Base-by-base conservation (phyloP, 1,284 basidiomycete species). In the Ceratobasidium sp. region DNA sequence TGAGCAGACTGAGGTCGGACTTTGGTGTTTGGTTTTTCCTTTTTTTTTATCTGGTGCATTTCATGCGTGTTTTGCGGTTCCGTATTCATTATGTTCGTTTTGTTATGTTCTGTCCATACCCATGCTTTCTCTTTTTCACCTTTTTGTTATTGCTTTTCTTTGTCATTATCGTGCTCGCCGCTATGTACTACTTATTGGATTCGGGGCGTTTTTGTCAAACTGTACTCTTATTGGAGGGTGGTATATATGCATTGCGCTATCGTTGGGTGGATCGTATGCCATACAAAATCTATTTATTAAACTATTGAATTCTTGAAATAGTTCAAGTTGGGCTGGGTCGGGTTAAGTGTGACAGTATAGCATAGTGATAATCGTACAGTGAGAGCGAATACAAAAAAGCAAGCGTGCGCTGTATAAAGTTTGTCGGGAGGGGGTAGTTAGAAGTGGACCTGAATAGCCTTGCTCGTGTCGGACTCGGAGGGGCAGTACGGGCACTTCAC, bases 401-500 rank as follows among this genome's bases (percentile, higher is more conserved):
- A 11, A 41, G 36, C 11, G 36, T 11, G 36, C 36, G 36, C 6
- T 41, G 36, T 11, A 11, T 11, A 41, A 27, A 22, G 50, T 14
- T 24, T 24, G 14, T 45, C 27, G 59, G 24, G 5, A 27, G 41
- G 36, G 4, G 36, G 36, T 11, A 56, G 48, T 85, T 84, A 96
- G 79, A 96, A 94, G 82, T 91, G 85, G 64, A 96, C 89, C 75
- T 89, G 88, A 60, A 94, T 79, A 6, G 93, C 92, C 50, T 84
- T 81, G 59, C 80, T 83, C 45, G 88, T 82, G 62, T 84, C 83
- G 1, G 92, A 92, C 80, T 95, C 93, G 19, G 87, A 83, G n/a
- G 94, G 94, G 81, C 94, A 96, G 82, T 96, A 96, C 1, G 94
- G 94, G 79, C 94, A 96, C 80, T 96, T 96, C 75, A 95, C 91